Evolutionary conservation across 495 filamentous ascomycete genomes (phyloP), one percentile per base, ranked within the genome.

Genomic region (Bombardia bombarda): DNA sequence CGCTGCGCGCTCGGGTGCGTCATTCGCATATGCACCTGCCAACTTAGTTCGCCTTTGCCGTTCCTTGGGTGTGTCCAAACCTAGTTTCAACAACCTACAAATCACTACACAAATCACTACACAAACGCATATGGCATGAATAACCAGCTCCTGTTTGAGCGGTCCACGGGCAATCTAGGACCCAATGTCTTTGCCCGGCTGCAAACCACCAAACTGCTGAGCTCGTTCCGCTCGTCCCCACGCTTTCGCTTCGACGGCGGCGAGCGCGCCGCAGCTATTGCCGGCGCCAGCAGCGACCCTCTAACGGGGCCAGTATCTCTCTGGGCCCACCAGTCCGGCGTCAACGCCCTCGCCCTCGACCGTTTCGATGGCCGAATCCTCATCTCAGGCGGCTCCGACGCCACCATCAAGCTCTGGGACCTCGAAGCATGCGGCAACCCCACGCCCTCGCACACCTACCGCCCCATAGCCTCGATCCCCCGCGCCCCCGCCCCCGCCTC

Each of bases 401-500:
- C 80, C 22, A 81, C 82, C 3, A 80, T 95, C 46, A 77, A 75
- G 36, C 60, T 95, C 14, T 95, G 87, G 87, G 83, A 95, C 61
- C 77, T 95, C 8, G 84, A 90, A 33, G 60, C 68, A 28, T 57
- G 54, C 33, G 42, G 47, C 5, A 68, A 65, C 41, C 56, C 66
- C 1, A 46, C 55, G 0, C 48, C 51, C 9, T 18, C 49, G n/a
- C 56, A 75, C 53, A 68, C 66, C 3, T 78, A 78, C 49, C 63
- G 54, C 7, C 72, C 81, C 4, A 55, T 68, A 8, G 71, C 64
- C 19, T 36, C 48, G 13, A 55, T 70, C 36, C 36, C 51, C 40
- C 60, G 65, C 14, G 39, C 52, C 8, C 25, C 14, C 7, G 31
- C 13, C 4, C 34, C 34, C 7, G 17, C 3, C 19, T 12, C 12